Conservation (phyloP, 2,329 filamentous ascomycete genomes). For the Clonostachys solani region DNA sequence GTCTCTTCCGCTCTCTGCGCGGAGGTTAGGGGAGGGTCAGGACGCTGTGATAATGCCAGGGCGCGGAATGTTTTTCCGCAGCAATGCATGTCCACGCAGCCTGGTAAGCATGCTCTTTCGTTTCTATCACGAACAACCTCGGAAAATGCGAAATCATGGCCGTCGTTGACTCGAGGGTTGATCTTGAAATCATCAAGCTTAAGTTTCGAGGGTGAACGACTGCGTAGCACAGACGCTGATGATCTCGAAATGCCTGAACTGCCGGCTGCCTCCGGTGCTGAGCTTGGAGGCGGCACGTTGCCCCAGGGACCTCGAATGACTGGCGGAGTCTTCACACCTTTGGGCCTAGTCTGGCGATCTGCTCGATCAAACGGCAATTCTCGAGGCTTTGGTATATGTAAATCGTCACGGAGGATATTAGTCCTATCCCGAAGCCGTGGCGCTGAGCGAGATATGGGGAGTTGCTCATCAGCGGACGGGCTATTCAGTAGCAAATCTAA, state of each 20-base stretch:
- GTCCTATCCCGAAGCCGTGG: constrained; percentile 11
- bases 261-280: too few species aligned
- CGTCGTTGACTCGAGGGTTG: constrained; percentile 69
- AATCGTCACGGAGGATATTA: constrained; percentile 10
- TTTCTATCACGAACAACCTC: constrained; percentile 70
- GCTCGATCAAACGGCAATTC: constrained; percentile 29
- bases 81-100: constrained; percentile 72
- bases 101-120: constrained; percentile 65
- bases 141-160: constrained; percentile 66
- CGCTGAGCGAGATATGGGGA: constrained; percentile 15
- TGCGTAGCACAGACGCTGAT: too few species aligned
- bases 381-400: constrained; percentile 31
- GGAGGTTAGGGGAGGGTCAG: constrained; percentile 26
- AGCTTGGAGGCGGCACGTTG: too few species aligned
- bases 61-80: constrained; percentile 68
- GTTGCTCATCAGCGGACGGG: constrained; percentile 12
- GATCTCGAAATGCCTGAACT: too few species aligned
- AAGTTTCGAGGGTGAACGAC: constrained; percentile 35
- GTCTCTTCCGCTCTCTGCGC: constrained; percentile 35
- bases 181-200: constrained; percentile 73
- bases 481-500: constrained; percentile 26
- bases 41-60: constrained; percentile 54
- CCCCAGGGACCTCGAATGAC: not conserved
- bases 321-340: not conserved
- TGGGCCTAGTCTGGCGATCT: not conserved